Conservation (phyloP, 1,284 basidiomycete genomes). For the Malassezia pachydermatis region DNA sequence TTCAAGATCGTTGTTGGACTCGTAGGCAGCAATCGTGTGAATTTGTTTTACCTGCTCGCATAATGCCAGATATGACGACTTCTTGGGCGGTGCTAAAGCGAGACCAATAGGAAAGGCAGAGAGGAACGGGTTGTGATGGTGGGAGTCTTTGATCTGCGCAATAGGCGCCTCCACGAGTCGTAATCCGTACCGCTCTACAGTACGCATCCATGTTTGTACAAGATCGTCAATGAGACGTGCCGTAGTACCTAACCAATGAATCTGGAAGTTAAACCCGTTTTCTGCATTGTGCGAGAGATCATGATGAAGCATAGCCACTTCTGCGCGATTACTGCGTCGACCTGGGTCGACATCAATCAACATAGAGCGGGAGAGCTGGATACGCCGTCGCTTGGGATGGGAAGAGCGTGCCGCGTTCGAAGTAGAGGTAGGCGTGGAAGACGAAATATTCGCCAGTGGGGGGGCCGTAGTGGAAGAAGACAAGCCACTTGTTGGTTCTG, state of each 20-base stretch:
- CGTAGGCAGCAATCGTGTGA: conserved; percentile 15
- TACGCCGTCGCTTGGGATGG: conserved; percentile 15
- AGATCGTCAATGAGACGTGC: conserved; percentile 90
- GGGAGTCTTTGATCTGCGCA: conserved; percentile 44
- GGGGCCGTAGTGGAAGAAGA: background rate
- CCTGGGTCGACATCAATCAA: conserved; percentile 43
- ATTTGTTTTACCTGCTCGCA: conserved; percentile 24
- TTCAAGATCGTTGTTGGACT: conserved; percentile 9
- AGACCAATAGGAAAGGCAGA: conserved; percentile 39
- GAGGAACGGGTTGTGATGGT: conserved; percentile 43
- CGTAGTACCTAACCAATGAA: conserved; percentile 93
- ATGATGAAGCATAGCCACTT: conserved; percentile 45
- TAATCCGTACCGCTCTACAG: conserved; percentile 79
- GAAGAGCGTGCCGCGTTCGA: no score
- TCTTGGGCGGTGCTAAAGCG: conserved; percentile 36
- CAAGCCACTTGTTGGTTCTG: background rate
- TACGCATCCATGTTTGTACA: conserved; percentile 70
- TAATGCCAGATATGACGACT: conserved; percentile 21
- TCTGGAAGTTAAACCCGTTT: conserved; percentile 54
- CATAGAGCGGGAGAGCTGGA: conserved; percentile 36
- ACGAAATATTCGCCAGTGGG: background rate
- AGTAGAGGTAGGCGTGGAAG: background rate
- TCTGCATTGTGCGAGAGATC: conserved; percentile 45
- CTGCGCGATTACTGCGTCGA: conserved; percentile 37
- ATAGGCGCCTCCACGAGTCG: conserved; percentile 67